Base-by-base conservation (phyloP, 306 rosid genomes). In the Astragalus glycyphyllos region DNA sequence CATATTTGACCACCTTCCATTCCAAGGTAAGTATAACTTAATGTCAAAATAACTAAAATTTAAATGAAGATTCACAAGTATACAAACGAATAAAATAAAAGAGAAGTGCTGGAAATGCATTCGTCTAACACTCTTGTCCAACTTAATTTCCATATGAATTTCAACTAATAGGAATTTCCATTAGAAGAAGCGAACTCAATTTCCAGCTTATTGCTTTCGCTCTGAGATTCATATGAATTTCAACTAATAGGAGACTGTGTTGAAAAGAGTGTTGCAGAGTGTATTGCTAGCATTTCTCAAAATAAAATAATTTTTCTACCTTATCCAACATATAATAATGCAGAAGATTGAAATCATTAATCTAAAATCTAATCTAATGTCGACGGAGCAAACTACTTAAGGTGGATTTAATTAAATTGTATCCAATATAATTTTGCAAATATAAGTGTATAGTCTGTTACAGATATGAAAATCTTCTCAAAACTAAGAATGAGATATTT, bases 1-100 rank as follows among this genome's bases (percentile, higher is more conserved):
- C 50, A 35, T 38, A 74, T 29, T 83, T 77, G 41, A 69, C 58
- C 53, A 42, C 35, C 57, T 50, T 59, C 59, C 35, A 42, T 47
- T 50, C 54, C 58, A 20, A 20, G 1, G 23, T 20, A 20, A 20
- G 23, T 47, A 71, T 14, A 26, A 75, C 35, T 40, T 58, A 48
- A 56, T 20, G 62, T 58, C 57, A 46, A 78, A 65, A 50, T 45
- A 65, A 48, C 13, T 63, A 38, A 71, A 41, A 15, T 4, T 5
- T 29, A n/a, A 53, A 53, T 31, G 50, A 57, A 74, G 17, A 11
- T 49, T 29, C 58, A 57, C 38, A 41, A 35, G 20, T 26, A 26
- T 17, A 49, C 7, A 49, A 15, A 51, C 29, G 13, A n/a, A 17
- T 11, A 26, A 69, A 14, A 66, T 48, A 13, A 23, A 35, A 35